Evolutionary conservation across 768 basidiomycete genomes (phyloP).

Genomic region (Pleurotus salmoneostramineus): DNA sequence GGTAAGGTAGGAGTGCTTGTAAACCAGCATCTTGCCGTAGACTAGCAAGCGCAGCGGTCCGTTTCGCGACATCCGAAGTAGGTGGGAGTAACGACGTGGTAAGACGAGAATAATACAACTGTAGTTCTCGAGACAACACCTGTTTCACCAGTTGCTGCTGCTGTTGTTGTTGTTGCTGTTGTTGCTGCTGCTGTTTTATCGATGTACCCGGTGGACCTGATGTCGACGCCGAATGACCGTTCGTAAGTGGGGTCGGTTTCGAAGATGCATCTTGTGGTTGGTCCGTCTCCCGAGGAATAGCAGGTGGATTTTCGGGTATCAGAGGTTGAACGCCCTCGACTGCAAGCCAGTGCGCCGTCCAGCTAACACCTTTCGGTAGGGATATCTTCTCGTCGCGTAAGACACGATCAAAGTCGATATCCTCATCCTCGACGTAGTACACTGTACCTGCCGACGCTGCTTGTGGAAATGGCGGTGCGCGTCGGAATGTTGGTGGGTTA

Average conservation of each 20-base stretch:
- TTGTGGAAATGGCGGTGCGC: slow-evolving; percentile 51
- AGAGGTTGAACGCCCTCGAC: slow-evolving; percentile 97
- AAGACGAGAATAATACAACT: slow-evolving; percentile 90
- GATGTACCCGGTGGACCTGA: slow-evolving; percentile 9
- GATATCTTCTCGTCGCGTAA: slow-evolving; percentile 82
- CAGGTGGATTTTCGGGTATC: slow-evolving; percentile 95
- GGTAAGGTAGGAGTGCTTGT: slow-evolving; percentile 87
- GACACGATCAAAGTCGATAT: slow-evolving; percentile 93
- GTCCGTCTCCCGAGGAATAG: slow-evolving; percentile 54
- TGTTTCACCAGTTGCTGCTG: slow-evolving; percentile 84
- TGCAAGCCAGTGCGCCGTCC: slow-evolving; percentile 97
- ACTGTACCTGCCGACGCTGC: slow-evolving; percentile 60
- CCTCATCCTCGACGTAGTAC: slow-evolving; percentile 95
- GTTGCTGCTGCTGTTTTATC: slow-evolving; percentile 34
- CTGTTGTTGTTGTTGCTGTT: slow-evolving; percentile 49
- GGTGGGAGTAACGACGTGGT: slow-evolving; percentile 81
- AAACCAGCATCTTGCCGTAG: slow-evolving; percentile 87
- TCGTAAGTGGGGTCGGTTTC: not conserved
- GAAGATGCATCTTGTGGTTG: slow-evolving; percentile 8
- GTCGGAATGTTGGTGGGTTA: slow-evolving; percentile 59
- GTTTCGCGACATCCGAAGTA: slow-evolving; percentile 61
- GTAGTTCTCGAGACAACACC: slow-evolving; percentile 88
- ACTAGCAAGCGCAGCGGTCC: slow-evolving; percentile 87
- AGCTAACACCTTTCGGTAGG: slow-evolving; percentile 75
- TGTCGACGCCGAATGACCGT: slow-evolving; percentile 3